phyloP scores from a whole-genome alignment of 192 early-diverging fungal species.

The Coemansia sp. region DNA sequence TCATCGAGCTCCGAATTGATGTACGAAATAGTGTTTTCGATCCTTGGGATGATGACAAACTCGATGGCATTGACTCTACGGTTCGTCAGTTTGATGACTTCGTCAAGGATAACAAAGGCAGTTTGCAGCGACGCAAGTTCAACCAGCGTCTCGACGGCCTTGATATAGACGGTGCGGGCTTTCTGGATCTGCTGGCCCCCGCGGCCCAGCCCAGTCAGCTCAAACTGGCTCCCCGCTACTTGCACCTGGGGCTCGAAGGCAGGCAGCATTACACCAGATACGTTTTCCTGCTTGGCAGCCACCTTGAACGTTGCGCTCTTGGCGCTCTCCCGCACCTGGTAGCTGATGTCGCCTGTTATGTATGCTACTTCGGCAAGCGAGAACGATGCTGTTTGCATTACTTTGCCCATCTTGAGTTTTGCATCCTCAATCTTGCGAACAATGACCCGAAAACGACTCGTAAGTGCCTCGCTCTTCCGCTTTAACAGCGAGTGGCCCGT shows the following conservation, averaged over 20 bases:
- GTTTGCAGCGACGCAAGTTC: conserved; percentile 99
- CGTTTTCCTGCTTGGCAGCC: conserved; percentile 92
- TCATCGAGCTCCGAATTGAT: conserved; percentile 98
- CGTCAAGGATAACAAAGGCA: conserved; percentile 98
- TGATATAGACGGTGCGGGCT: conserved; percentile 91
- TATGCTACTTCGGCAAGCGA: conserved; percentile 98
- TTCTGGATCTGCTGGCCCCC: conserved; percentile 98
- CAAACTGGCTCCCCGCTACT: conserved; percentile 91
- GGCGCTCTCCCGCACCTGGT: conserved; percentile 94
- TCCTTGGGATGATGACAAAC: conserved; percentile 97
- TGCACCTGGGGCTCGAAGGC: conserved; percentile 78
- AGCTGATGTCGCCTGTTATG: conserved; percentile 96
- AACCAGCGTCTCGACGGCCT: conserved; percentile 93
- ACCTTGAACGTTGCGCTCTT: conserved; percentile 92
- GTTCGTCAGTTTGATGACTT: conserved; percentile 99
- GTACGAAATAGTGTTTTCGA: conserved; percentile 98
- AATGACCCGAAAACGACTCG: conserved; percentile 92
- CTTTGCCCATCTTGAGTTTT: conserved; percentile 98
- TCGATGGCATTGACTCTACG: conserved; percentile 99
- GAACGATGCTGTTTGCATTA: conserved; percentile 98
- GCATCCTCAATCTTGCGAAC: conserved; percentile 98
- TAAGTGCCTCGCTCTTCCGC: conserved; percentile 96
- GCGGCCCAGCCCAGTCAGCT: conserved; percentile 96
- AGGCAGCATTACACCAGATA: conserved; percentile 95
- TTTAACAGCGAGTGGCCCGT: conserved; percentile 98